Evolutionary conservation across 2,329 filamentous ascomycete species (phyloP).

Genomic region (Pyrenochaeta sp.): DNA sequence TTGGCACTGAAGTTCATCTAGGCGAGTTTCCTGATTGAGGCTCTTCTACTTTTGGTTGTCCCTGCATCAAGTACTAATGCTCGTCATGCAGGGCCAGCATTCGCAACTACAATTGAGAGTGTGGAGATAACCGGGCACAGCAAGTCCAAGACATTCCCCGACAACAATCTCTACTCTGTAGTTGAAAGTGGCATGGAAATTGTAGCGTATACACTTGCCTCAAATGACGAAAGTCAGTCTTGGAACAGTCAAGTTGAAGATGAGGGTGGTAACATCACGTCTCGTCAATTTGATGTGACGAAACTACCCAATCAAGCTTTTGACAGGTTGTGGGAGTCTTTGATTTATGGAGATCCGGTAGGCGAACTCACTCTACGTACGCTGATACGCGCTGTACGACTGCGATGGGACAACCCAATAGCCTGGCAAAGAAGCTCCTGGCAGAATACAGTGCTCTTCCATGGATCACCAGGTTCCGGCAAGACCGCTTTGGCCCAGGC

Average conservation of each 20-base stretch:
- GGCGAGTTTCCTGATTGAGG: slow-evolving; percentile 14
- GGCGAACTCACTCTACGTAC: slow-evolving; percentile 53
- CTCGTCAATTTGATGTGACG: slow-evolving; percentile 6
- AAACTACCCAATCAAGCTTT: slow-evolving; percentile 19
- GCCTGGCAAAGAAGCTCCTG: slow-evolving; percentile 53
- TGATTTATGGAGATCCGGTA: slow-evolving; percentile 56
- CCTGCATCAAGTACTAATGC: background rate
- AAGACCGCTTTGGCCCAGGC: slow-evolving; percentile 57
- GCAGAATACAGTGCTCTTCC: slow-evolving; percentile 55
- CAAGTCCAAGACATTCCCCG: background rate
- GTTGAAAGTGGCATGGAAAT: slow-evolving; percentile 17
- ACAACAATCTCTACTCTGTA: slow-evolving; percentile 8
- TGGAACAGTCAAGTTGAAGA: background rate
- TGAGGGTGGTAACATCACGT: background rate
- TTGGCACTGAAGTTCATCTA: slow-evolving; percentile 43
- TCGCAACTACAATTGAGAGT: slow-evolving; percentile 4
- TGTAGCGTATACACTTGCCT: slow-evolving; percentile 14
- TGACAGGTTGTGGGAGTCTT: slow-evolving; percentile 26
- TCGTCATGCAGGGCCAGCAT: too few species aligned
- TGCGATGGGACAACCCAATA: slow-evolving; percentile 46
- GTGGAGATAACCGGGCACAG: slow-evolving; percentile 15
- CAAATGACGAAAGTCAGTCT: slow-evolving; percentile 6
- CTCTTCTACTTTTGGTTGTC: background rate
- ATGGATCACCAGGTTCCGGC: slow-evolving; percentile 56
- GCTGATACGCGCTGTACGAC: slow-evolving; percentile 46